Conservation (phyloP, 2,329 filamentous ascomycete genomes). For the Bipolaris victoriae region DNA sequence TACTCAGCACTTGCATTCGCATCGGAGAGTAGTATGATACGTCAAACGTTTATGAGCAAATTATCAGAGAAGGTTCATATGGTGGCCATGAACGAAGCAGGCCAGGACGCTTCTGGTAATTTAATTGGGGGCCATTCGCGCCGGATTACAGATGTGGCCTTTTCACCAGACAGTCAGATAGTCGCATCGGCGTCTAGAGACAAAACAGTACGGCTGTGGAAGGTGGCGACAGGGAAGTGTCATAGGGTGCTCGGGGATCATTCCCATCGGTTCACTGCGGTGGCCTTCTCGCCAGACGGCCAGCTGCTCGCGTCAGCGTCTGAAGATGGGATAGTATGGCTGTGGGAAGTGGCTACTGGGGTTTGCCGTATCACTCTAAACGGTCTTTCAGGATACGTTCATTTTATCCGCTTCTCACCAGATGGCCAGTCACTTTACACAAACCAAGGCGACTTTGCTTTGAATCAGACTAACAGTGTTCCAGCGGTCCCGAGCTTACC, state of each 20-base stretch:
- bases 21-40: constrained; percentile 30
- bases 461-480: background rate
- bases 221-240: background rate
- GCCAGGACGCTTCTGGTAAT: constrained; percentile 12
- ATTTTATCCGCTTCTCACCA: background rate
- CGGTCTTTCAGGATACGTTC: background rate
- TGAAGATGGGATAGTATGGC: background rate
- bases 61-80: constrained; percentile 8
- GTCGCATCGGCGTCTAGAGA: background rate
- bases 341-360: constrained; percentile 6
- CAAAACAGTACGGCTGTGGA: background rate
- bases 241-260: background rate
- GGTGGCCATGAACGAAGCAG: constrained; percentile 9
- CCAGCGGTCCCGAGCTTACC: background rate
- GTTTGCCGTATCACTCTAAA: background rate
- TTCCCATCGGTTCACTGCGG: background rate
- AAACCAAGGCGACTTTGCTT: constrained; percentile 8
- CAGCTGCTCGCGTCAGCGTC: constrained; percentile 6
- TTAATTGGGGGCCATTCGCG: background rate
- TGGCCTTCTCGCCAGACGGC: constrained; percentile 7
- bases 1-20: constrained; percentile 47
- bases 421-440: constrained; percentile 9
- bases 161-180: background rate
- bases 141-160: background rate
- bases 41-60: constrained; percentile 13